Base-by-base conservation (phyloP, 306 rosid genomes). In the Acacia crassicarpa region DNA sequence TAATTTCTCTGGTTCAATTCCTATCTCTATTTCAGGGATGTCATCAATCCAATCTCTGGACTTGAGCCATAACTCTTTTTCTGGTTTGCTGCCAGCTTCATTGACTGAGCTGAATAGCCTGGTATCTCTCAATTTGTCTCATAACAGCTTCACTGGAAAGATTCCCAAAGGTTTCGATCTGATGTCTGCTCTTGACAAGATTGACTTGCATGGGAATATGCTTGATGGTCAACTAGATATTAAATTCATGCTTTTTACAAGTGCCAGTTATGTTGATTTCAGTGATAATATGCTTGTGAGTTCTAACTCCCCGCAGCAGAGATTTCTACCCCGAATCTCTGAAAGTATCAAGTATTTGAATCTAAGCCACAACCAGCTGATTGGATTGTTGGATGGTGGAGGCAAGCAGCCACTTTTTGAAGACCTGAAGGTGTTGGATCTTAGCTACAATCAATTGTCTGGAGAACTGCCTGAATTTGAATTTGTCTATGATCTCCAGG, bases 391-490 rank as follows among this genome's bases (percentile, higher is more conserved):
- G 81, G 97, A 90, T 17, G 84, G 91, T 75, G 92, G 89, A 48
- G 93, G 90, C 2, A 95, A 78, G 85, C 90, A 83, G 72, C 86
- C 86, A 33, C 84, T 88, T 80, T 96, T 93, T 67, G 92, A 89
- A 67, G 83, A 91, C 86, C 82, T 96, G 97, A 92, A 93, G 89
- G 96, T 90, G 81, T 86, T 96, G 86, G 99, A 96, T 87, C 90
- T 96, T 74, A 92, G 99, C 84, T 88, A 93, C 87, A 96, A 96
- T 85, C 94, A 92, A 81, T 84, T 96, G 82, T 85, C 91, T 41
- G 99, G 99, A 67, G 99, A 91, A 70, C 85, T 96, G 82, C 99
- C 99, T 23, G 99, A 87, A 67, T 96, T 96, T 85, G 94, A 91
- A 74, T 95, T 96, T 85, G 94, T 89, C 73, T 96, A 93, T 84